phyloP scores from a whole-genome alignment of 345 rosid genomes.

The Firmiana major region DNA sequence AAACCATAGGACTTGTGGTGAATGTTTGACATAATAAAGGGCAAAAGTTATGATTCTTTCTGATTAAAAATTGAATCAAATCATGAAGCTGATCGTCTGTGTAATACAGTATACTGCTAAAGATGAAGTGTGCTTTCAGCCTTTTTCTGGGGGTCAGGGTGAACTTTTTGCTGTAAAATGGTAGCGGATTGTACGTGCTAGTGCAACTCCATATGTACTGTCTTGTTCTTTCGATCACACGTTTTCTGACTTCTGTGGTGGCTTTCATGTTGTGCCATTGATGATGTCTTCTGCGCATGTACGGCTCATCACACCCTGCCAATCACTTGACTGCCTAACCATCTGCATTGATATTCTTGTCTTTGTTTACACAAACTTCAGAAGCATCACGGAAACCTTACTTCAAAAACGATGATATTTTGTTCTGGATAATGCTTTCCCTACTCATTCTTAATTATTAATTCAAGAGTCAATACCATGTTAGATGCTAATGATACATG shows the following conservation, averaged over 20 bases:
- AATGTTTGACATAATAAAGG: neutral
- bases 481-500: no score
- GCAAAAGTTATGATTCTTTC: neutral
- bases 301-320: neutral
- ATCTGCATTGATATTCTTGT: neutral
- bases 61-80: neutral
- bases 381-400: no score
- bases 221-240: constrained; percentile 5
- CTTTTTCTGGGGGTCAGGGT: neutral
- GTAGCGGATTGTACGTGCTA: constrained; percentile 8
- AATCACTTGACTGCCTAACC: neutral
- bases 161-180: neutral
- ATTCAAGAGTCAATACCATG: no score
- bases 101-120: neutral
- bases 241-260: neutral
- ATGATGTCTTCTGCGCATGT: constrained; percentile 11
- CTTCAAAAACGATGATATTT: no score
- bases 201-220: constrained; percentile 27
- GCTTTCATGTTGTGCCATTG: constrained; percentile 18
- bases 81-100: neutral
- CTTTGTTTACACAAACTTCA: neutral
- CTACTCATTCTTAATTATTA: no score
- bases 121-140: neutral
- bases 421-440: no score
- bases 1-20: neutral